Evolutionary conservation across 2,329 filamentous ascomycete genomes (phyloP).

Genomic region (Phyllosticta citriasiana): DNA sequence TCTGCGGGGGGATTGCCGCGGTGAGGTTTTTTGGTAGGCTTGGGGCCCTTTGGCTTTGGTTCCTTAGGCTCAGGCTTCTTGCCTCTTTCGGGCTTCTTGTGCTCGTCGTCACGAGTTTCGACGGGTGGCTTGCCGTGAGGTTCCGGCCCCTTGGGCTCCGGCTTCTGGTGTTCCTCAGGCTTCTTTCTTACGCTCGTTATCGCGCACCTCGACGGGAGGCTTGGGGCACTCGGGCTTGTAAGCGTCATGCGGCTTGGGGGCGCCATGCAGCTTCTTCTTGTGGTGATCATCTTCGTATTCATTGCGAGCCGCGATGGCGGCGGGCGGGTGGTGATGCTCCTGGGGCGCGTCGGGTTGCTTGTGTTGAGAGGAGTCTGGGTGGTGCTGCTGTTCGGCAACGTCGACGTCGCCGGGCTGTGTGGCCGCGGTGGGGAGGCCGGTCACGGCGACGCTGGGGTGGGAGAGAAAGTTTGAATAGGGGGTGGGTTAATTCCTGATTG

Average conservation of each 20-base stretch:
- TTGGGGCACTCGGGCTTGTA: background rate
- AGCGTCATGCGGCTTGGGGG: background rate
- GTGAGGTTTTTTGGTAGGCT: background rate
- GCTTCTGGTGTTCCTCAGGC: background rate
- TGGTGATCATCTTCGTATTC: background rate
- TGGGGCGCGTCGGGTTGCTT: background rate
- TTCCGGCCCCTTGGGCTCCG: background rate
- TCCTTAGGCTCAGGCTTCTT: background rate
- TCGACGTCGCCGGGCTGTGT: background rate
- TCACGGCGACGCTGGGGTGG: background rate
- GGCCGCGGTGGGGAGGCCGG: background rate
- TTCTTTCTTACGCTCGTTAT: background rate
- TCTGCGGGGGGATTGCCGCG: background rate
- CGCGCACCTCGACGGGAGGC: background rate
- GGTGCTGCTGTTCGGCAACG: background rate
- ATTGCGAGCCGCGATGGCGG: background rate
- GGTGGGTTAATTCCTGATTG: too few species aligned
- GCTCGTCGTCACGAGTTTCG: background rate
- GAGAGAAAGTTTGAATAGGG: background rate
- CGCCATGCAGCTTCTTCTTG: background rate
- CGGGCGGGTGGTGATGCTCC: background rate
- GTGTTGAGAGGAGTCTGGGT: background rate
- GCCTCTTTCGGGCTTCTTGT: background rate
- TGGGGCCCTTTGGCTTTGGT: background rate
- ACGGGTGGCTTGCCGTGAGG: background rate